These are phyloP conservation scores for Canna indica DNA, from an alignment of 176 grass and related monocot species.

Conservation along the genomic window DNA sequence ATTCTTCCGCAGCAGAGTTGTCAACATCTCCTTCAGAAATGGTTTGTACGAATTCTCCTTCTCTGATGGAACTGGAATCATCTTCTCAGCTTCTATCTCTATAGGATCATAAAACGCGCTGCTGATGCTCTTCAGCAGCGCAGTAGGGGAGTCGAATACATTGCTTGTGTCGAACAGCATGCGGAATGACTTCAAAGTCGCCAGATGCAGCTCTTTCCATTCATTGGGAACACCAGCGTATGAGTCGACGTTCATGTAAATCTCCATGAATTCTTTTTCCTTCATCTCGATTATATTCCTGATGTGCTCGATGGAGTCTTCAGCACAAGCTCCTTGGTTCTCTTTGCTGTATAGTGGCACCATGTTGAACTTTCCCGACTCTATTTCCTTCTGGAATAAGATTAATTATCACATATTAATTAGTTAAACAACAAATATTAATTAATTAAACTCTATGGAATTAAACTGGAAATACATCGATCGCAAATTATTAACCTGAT, in stretches of 20 bases:
- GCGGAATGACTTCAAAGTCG: neutral
- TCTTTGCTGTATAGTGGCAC: neutral
- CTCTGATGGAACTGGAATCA: too few relatives aligned
- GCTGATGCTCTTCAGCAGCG: neutral
- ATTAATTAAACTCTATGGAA: neutral
- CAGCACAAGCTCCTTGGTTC: neutral
- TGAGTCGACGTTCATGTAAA: neutral
- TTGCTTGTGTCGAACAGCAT: neutral
- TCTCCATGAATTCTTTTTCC: neutral
- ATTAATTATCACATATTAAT: neutral
- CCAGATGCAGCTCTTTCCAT: constrained; percentile 2
- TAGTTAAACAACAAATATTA: neutral
- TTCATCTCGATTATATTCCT: neutral
- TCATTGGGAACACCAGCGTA: neutral
- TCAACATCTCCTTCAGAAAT: too few relatives aligned
- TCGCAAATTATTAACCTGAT: neutral
- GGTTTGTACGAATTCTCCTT: too few relatives aligned
- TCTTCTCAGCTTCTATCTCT: neutral
- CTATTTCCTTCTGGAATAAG: neutral
- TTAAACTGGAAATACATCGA: too few relatives aligned
- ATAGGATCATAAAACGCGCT: neutral
- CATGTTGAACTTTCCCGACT: neutral
- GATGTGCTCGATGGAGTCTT: neutral
- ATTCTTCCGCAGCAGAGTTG: too few relatives aligned
- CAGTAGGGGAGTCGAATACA: neutral